Evolutionary conservation across 2,329 filamentous ascomycete genomes (phyloP).

Genomic region (Talaromyces piceae): DNA sequence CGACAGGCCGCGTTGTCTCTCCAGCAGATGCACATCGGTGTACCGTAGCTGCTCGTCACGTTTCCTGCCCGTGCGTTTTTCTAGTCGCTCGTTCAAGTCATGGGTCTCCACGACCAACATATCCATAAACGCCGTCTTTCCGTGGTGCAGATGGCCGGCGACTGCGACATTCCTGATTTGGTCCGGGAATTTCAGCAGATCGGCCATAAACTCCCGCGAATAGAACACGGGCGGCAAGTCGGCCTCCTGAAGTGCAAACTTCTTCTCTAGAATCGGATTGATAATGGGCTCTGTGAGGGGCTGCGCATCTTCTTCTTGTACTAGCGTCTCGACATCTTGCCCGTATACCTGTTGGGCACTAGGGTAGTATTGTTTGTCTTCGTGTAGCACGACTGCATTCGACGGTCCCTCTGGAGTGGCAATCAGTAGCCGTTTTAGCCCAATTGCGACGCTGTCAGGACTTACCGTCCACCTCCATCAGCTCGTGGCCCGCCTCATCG

Average conservation of each 20-base stretch:
- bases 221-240: constrained; percentile 85
- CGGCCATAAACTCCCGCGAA: constrained; percentile 85
- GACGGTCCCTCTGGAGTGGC: constrained; percentile 68
- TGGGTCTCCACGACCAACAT: constrained; percentile 97
- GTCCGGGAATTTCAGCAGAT: constrained; percentile 91
- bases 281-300: constrained; percentile 88
- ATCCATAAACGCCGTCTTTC: constrained; percentile 97
- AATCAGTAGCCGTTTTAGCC: constrained; percentile 20
- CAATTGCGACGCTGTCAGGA: constrained; percentile 2
- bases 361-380: constrained; percentile 99
- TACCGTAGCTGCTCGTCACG: constrained; percentile 88
- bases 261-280: constrained; percentile 86
- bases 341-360: constrained; percentile 97
- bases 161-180: constrained; percentile 90
- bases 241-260: constrained; percentile 87
- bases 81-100: constrained; percentile 68
- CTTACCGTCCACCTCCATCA: constrained; percentile 87
- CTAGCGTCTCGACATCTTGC: constrained; percentile 85
- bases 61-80: constrained; percentile 72
- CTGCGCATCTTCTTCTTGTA: constrained; percentile 96
- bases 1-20: constrained; percentile 82
- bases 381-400: constrained; percentile 94
- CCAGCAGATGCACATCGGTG: constrained; percentile 83
- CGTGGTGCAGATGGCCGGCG: constrained; percentile 89
- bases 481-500: constrained; percentile 63